Conservation (phyloP, 2,329 filamentous ascomycete genomes). For the Aspergillus thermomutatus region DNA sequence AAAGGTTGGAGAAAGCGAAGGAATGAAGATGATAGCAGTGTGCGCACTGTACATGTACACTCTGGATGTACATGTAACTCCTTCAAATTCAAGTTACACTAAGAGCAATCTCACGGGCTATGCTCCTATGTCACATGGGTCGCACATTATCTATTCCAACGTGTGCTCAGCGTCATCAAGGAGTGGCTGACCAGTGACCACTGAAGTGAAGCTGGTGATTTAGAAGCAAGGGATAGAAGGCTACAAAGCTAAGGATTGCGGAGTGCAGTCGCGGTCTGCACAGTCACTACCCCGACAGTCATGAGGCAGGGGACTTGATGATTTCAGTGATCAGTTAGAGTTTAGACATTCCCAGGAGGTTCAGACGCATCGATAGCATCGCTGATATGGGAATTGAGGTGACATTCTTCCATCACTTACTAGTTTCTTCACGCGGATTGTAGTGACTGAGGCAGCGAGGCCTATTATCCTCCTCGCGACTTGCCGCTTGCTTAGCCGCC, state of each 20-base stretch:
- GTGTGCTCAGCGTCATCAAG: not conserved
- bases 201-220: not conserved
- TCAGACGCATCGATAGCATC: not conserved
- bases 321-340: not conserved
- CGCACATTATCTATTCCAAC: not conserved
- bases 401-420: not conserved
- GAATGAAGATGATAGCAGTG: slow-evolving; percentile 2
- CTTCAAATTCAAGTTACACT: not conserved
- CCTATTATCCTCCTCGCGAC: not conserved
- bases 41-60: not conserved
- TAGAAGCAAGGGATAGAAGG: not conserved
- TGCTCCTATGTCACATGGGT: not conserved
- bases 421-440: not conserved
- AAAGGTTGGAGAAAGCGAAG: not conserved
- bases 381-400: not conserved
- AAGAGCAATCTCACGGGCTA: not conserved
- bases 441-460: not conserved
- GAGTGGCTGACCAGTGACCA: not conserved
- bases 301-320: not conserved
- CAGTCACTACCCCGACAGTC: not conserved
- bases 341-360: not conserved
- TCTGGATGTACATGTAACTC: not conserved
- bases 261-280: not conserved
- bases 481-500: not conserved
- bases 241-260: not conserved